Conservation (phyloP, 2,329 filamentous ascomycete species). For the Lachnellula arida region DNA sequence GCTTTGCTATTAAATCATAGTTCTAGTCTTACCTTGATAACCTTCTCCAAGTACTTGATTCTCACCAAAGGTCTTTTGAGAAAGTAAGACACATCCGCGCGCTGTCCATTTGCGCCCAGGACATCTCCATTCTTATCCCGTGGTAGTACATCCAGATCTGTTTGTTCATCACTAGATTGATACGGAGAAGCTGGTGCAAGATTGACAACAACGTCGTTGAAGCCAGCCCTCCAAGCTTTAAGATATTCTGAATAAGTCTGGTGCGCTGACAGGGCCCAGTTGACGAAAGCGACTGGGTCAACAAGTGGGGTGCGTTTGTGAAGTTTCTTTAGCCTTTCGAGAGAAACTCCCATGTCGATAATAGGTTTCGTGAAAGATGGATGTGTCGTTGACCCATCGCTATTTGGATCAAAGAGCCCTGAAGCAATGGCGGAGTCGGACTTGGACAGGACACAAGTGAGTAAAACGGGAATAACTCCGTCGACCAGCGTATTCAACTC, state of each 20-base stretch:
- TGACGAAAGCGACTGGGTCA: conserved; percentile 66
- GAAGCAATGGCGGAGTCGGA: conserved; percentile 59
- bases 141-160: conserved; percentile 54
- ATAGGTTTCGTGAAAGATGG: conserved; percentile 74
- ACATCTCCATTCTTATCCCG: conserved; percentile 62
- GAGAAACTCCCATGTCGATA: conserved; percentile 84
- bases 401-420: conserved; percentile 59
- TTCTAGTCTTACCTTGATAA: conserved; percentile 60
- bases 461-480: conserved; percentile 86
- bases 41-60: conserved; percentile 81
- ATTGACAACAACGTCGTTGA: conserved; percentile 91
- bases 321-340: conserved; percentile 76
- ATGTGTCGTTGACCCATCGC: conserved; percentile 44
- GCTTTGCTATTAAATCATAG: background rate
- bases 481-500: conserved; percentile 92
- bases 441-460: conserved; percentile 77
- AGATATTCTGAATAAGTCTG: conserved; percentile 83
- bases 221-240: conserved; percentile 84
- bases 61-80: conserved; percentile 84
- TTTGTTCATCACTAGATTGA: conserved; percentile 52
- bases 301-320: conserved; percentile 77
- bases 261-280: conserved; percentile 75
- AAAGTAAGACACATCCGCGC: conserved; percentile 90
- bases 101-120: conserved; percentile 63
- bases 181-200: conserved; percentile 62